Evolutionary conservation across 1,284 basidiomycete genomes (phyloP).

Genomic region (Puccinia triticina): DNA sequence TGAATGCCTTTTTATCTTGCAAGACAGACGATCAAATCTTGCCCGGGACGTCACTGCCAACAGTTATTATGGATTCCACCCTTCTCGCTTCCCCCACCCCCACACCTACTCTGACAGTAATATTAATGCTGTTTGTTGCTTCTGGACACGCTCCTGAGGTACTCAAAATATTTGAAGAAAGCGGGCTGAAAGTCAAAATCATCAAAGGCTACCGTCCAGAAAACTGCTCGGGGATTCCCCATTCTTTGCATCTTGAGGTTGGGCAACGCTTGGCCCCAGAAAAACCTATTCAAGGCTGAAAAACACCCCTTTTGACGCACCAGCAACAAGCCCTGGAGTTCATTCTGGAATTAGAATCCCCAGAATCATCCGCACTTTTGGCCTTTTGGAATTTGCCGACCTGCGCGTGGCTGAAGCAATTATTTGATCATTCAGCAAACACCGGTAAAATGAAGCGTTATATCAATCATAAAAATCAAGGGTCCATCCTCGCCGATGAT

Average conservation of each 20-base stretch:
- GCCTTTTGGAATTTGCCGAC: background rate
- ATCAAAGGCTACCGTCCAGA: slow-evolving; percentile 11
- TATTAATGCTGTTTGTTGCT: background rate
- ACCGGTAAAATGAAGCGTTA: background rate
- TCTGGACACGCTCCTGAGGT: background rate
- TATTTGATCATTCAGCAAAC: background rate
- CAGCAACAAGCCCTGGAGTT: slow-evolving; percentile 20
- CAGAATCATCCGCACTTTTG: background rate
- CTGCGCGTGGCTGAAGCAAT: background rate
- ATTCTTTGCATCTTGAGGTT: slow-evolving; percentile 12
- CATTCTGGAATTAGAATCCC: slow-evolving; percentile 5
- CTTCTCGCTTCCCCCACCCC: slow-evolving; percentile 1
- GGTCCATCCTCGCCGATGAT: slow-evolving; percentile 14
- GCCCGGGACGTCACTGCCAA: background rate
- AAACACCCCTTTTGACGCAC: background rate
- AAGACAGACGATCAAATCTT: background rate
- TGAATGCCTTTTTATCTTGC: background rate
- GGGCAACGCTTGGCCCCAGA: background rate
- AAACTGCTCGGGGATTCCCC: slow-evolving; percentile 2
- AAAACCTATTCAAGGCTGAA: background rate
- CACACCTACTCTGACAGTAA: background rate
- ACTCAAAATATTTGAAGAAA: background rate
- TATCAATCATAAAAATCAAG: background rate
- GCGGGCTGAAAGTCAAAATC: background rate
- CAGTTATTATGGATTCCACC: slow-evolving; percentile 8